A percentile compares a stretch with the other conserved stretches of the same genome.
These are phyloP conservation scores for Paratinospora sagittata DNA, from an alignment of 164 flowering plant genomes.

Conservation along the genomic window DNA sequence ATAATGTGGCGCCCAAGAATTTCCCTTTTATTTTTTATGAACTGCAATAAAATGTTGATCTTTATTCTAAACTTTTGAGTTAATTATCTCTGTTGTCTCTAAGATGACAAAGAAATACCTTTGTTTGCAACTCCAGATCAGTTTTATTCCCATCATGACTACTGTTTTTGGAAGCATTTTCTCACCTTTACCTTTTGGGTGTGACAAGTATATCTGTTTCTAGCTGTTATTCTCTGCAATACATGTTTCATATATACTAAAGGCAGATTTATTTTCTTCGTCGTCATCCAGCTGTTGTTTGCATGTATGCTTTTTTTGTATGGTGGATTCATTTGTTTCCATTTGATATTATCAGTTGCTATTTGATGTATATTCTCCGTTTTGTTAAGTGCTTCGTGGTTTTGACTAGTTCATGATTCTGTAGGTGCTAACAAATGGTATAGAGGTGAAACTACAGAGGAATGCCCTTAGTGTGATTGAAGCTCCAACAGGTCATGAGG, in stretches of 20 bases:
- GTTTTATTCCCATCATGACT: background rate
- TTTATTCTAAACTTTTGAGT: background rate
- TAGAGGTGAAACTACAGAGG: slow-evolving; percentile 89
- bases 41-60: background rate
- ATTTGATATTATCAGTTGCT: background rate
- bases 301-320: background rate
- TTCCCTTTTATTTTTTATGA: background rate
- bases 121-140: background rate
- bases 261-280: background rate
- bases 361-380: background rate
- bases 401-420: background rate
- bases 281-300: background rate
- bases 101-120: background rate
- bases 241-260: background rate
- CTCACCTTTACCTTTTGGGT: background rate
- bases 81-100: background rate
- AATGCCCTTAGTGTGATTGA: slow-evolving; percentile 90
- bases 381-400: background rate
- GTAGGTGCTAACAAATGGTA: slow-evolving; percentile 88
- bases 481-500: slow-evolving; percentile 80
- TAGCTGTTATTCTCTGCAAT: background rate
- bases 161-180: background rate
- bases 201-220: too few relatives aligned
- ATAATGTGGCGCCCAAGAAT: background rate
- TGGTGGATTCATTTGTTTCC: background rate